Evolutionary conservation across 371 early-diverging fungal species (phyloP), one percentile per base, ranked within the genome.

Genomic region (Funneliformis caledonium): DNA sequence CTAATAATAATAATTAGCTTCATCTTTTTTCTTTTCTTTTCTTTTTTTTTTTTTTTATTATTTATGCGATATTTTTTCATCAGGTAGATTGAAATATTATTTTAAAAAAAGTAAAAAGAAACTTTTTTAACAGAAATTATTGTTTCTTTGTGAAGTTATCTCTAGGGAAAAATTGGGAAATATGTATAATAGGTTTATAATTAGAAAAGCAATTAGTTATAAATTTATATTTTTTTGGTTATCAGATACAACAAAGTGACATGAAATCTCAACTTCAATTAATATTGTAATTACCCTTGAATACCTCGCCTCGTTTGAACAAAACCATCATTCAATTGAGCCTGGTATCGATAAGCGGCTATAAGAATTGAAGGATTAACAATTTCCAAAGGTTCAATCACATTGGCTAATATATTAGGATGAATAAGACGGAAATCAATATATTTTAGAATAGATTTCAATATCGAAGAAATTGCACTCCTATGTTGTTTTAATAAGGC

Each of bases 361-460:
- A 43, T 22, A 61, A 76, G 43, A 16, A 10, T 33, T 42, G 14
- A 22, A 4, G 14, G 22, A 11, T 61, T 14, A 5, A 76, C 61
- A 45, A 76, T 76, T 11, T 37, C 76, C 19, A 76, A 56, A 11
- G 76, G 76, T 42, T 76, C 56, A n/a, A 76, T 76, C 4, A 76
- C 8, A 42, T 76, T 64, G 1, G 42, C 43, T 22, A 76, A 43
- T n/a, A 76, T 47, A 43, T n/a, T 45, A 31, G 76, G 47, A 31
- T 59, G 16, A 47, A 76, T 76, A 37, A 60, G n/a, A 11, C 14
- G 16, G 43, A 76, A 76, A 76, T 76, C 56, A 33, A 76, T 64
- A 16, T 60, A 61, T 9, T 9, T 3, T 33, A 60, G 33, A 12
- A 76, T 45, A 22, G 76, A 22, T 6, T 48, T 26, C 12, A 76